Percentiles rank a stretch among this genome's conserved stretches.
phyloP scores from a whole-genome alignment of 768 basidiomycete species.

The Kwoniella sp. region DNA sequence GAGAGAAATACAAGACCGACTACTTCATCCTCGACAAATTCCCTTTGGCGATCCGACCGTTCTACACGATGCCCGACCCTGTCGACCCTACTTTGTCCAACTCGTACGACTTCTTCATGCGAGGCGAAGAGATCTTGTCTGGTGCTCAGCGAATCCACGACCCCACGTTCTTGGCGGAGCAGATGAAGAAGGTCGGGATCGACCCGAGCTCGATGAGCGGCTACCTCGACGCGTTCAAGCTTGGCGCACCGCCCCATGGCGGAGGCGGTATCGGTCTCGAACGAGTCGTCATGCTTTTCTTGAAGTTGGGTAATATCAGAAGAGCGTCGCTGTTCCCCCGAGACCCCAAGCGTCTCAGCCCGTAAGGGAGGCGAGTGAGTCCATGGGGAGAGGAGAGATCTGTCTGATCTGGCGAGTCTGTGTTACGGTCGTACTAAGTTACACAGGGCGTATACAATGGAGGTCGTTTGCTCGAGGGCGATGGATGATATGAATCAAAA shows the following conservation, averaged over 20 bases:
- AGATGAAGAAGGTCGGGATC: slow-evolving; percentile 84
- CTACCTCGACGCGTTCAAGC: slow-evolving; percentile 90
- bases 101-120: slow-evolving; percentile 99
- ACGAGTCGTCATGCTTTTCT: slow-evolving; percentile 94
- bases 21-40: slow-evolving; percentile 99
- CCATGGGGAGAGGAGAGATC: not conserved
- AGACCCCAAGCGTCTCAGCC: slow-evolving; percentile 92
- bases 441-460: too few species aligned
- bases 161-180: slow-evolving; percentile 72
- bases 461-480: not conserved
- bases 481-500: too few species aligned
- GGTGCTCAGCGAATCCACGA: slow-evolving; percentile 98
- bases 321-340: slow-evolving; percentile 92
- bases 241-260: slow-evolving; percentile 94
- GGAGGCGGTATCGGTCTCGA: slow-evolving; percentile 93
- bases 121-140: slow-evolving; percentile 97
- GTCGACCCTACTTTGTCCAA: slow-evolving; percentile 89
- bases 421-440: too few species aligned
- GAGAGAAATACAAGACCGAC: slow-evolving; percentile 92
- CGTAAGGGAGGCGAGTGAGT: slow-evolving; percentile 58
- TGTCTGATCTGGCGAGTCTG: too few species aligned
- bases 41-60: slow-evolving; percentile 90
- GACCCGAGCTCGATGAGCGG: slow-evolving; percentile 88
- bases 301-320: slow-evolving; percentile 94
- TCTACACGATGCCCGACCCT: slow-evolving; percentile 99